phyloP scores from a whole-genome alignment of 257 asterid species.

The Solanum sejunctum region DNA sequence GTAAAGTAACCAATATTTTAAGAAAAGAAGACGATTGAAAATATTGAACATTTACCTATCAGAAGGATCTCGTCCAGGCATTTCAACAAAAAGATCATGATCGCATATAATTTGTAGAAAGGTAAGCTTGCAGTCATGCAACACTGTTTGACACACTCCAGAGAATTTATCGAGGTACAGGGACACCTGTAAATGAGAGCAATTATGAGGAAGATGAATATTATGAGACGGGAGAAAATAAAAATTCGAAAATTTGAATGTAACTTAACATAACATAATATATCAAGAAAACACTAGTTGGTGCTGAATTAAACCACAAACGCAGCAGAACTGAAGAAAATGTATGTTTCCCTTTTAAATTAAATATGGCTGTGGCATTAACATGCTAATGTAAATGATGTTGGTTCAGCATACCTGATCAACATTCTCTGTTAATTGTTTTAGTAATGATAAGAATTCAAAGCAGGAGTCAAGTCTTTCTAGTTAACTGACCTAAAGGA shows the following conservation, averaged over 20 bases:
- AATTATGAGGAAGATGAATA: background rate
- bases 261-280: background rate
- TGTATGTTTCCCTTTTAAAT: background rate
- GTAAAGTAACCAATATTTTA: slow-evolving; percentile 4
- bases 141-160: slow-evolving; percentile 85
- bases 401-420: background rate
- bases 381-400: background rate
- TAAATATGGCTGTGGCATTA: background rate
- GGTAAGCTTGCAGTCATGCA: slow-evolving; percentile 98
- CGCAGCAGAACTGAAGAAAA: background rate
- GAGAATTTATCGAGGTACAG: slow-evolving; percentile 96
- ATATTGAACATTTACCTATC: slow-evolving; percentile 51
- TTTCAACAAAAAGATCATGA: slow-evolving; percentile 97
- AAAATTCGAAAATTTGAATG: background rate
- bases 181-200: slow-evolving; percentile 57
- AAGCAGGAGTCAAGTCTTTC: background rate
- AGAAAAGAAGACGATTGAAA: background rate
- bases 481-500: background rate
- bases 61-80: slow-evolving; percentile 99
- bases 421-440: background rate
- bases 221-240: background rate
- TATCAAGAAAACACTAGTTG: background rate
- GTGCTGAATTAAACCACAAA: background rate
- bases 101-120: slow-evolving; percentile 93
- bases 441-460: background rate